phyloP scores from a whole-genome alignment of 306 rosid genomes.

The Quercus bicolor region DNA sequence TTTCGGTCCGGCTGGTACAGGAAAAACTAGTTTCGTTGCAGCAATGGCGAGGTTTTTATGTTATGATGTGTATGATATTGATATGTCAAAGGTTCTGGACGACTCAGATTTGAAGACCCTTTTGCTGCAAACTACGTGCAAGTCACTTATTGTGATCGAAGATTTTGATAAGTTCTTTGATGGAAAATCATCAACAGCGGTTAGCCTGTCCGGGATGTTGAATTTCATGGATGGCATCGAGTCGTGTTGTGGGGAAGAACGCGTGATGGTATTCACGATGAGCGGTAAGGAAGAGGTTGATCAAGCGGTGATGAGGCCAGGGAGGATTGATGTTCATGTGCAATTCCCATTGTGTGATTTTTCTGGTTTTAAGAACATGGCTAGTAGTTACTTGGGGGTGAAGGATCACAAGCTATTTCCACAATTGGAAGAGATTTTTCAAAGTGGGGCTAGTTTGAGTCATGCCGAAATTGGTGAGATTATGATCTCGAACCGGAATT shows the following conservation, averaged over 20 bases:
- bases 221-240: slow-evolving; percentile 87
- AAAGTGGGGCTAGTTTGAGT: slow-evolving; percentile 59
- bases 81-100: slow-evolving; percentile 48
- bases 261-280: slow-evolving; percentile 85
- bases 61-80: slow-evolving; percentile 81
- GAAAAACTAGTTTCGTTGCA: slow-evolving; percentile 76
- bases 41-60: slow-evolving; percentile 82
- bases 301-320: slow-evolving; percentile 67
- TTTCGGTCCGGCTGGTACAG: slow-evolving; percentile 77
- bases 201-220: slow-evolving; percentile 54
- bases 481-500: slow-evolving; percentile 80
- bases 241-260: slow-evolving; percentile 76
- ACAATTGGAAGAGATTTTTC: slow-evolving; percentile 77
- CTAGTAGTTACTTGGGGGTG: slow-evolving; percentile 62
- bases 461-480: slow-evolving; percentile 85
- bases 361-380: slow-evolving; percentile 70
- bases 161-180: slow-evolving; percentile 61
- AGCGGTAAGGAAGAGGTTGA: slow-evolving; percentile 52
- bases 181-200: slow-evolving; percentile 31
- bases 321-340: slow-evolving; percentile 77
- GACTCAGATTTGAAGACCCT: slow-evolving; percentile 58
- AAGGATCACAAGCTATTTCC: slow-evolving; percentile 92
- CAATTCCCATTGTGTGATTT: slow-evolving; percentile 82
- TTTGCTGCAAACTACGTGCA: slow-evolving; percentile 59
- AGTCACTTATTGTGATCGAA: slow-evolving; percentile 72